Percentiles rank a stretch among this genome's conserved stretches.
Evolutionary conservation across 2,329 filamentous ascomycete species (phyloP).

Genomic region (Aureobasidium pullulans): DNA sequence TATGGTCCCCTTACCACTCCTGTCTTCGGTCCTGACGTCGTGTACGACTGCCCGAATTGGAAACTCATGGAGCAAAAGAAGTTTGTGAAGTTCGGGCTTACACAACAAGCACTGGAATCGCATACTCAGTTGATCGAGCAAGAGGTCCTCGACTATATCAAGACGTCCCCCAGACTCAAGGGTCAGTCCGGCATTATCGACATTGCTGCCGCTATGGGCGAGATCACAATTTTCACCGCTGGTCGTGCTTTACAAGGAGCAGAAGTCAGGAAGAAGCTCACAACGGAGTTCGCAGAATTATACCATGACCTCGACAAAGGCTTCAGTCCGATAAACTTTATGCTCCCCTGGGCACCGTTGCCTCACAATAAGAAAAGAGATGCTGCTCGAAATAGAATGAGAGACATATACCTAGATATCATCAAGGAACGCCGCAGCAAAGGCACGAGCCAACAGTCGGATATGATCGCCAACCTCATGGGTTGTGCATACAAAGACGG

Average conservation of each 20-base stretch:
- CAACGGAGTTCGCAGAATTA: conserved; percentile 69
- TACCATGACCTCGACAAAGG: conserved; percentile 90
- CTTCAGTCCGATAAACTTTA: conserved; percentile 83
- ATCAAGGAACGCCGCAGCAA: conserved; percentile 61
- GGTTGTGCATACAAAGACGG: conserved; percentile 78
- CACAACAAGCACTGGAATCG: conserved; percentile 63
- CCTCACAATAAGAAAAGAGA: conserved; percentile 84
- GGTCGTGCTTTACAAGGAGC: conserved; percentile 81
- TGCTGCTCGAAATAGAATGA: conserved; percentile 69
- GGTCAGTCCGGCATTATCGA: conserved; percentile 61
- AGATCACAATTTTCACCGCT: conserved; percentile 85
- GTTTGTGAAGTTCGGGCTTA: conserved; percentile 79
- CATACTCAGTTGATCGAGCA: conserved; percentile 73
- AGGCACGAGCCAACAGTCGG: conserved; percentile 42
- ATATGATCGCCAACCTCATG: conserved; percentile 92
- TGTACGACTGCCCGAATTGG: conserved; percentile 84
- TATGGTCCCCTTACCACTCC: conserved; percentile 68
- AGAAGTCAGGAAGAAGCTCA: conserved; percentile 72
- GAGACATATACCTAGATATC: conserved; percentile 74
- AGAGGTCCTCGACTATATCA: conserved; percentile 68
- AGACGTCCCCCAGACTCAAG: conserved; percentile 53
- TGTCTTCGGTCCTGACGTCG: conserved; percentile 75
- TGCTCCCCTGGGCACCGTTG: conserved; percentile 78
- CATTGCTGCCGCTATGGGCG: conserved; percentile 68
- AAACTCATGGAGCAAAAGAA: conserved; percentile 97